These are phyloP conservation scores for Selenicereus undatus DNA, from an alignment of 148 eudicot genomes.

Conservation along the genomic window DNA sequence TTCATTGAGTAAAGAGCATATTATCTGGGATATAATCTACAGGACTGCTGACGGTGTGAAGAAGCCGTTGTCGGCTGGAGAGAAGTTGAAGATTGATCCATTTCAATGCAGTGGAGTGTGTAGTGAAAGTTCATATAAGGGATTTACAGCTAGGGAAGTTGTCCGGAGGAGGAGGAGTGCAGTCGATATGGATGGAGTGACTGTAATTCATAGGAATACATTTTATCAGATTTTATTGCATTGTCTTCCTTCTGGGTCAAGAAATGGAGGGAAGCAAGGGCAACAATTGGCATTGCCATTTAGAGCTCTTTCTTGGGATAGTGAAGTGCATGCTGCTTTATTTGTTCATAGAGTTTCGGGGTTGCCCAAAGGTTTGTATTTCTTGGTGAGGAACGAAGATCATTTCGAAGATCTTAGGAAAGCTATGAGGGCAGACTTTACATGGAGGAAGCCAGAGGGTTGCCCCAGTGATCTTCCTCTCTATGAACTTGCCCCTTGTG, in stretches of 20 bases:
- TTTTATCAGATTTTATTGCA: constrained; percentile 86
- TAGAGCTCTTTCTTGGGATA: constrained; percentile 78
- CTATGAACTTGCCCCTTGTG: constrained; percentile 64
- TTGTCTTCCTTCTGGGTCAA: constrained; percentile 78
- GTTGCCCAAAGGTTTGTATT: constrained; percentile 73
- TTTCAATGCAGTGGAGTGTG: constrained; percentile 48
- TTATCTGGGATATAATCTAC: constrained; percentile 88
- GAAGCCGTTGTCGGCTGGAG: constrained; percentile 47
- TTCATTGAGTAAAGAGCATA: constrained; percentile 77
- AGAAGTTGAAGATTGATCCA: constrained; percentile 40
- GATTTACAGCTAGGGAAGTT: constrained; percentile 55
- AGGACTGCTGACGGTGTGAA: constrained; percentile 74
- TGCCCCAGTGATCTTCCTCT: constrained; percentile 82
- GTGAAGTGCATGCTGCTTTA: constrained; percentile 82
- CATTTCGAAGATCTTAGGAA: constrained; percentile 69
- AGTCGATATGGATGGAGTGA: constrained; percentile 86
- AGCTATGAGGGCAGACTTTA: constrained; percentile 56
- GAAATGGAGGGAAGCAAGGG: constrained; percentile 50
- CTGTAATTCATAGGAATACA: constrained; percentile 48
- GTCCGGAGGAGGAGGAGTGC: constrained; percentile 90
- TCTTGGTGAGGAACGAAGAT: constrained; percentile 83
- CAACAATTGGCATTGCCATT: constrained; percentile 82
- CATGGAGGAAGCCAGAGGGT: constrained; percentile 85
- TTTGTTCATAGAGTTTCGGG: constrained; percentile 89
- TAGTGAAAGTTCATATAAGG: constrained; percentile 63